phyloP scores from a whole-genome alignment of 768 basidiomycete genomes.

The Lactarius akahatsu region DNA sequence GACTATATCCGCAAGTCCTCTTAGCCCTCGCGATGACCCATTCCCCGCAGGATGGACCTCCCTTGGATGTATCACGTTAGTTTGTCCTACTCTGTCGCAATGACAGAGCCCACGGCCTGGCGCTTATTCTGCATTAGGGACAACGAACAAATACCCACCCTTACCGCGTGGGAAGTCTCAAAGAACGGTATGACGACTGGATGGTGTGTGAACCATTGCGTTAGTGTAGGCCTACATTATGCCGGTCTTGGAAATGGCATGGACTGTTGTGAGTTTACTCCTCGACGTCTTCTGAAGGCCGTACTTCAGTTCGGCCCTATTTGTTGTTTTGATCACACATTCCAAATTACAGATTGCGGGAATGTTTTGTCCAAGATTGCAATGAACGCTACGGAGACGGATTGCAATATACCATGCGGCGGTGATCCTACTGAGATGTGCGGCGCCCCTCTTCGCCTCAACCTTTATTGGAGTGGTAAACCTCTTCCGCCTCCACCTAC shows the following conservation, averaged over 20 bases:
- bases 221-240: not conserved
- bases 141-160: fast-evolving
- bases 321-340: not conserved
- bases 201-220: not conserved
- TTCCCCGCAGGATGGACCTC: not conserved
- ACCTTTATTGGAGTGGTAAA: not conserved
- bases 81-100: not conserved
- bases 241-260: not conserved
- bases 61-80: not conserved
- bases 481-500: not conserved
- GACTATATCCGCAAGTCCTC: not conserved
- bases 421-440: not conserved
- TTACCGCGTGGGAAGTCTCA: not conserved
- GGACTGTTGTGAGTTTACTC: not conserved
- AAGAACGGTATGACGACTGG: fast-evolving
- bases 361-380: not conserved
- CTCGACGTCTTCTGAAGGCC: not conserved
- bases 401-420: not conserved
- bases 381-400: not conserved
- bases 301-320: not conserved
- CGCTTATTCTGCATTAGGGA: not conserved
- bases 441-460: not conserved
- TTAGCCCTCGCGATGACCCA: not conserved
- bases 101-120: not conserved
- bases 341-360: not conserved